Evolutionary conservation across 345 rosid species (phyloP).

Genomic region (Lepidium didymum): DNA sequence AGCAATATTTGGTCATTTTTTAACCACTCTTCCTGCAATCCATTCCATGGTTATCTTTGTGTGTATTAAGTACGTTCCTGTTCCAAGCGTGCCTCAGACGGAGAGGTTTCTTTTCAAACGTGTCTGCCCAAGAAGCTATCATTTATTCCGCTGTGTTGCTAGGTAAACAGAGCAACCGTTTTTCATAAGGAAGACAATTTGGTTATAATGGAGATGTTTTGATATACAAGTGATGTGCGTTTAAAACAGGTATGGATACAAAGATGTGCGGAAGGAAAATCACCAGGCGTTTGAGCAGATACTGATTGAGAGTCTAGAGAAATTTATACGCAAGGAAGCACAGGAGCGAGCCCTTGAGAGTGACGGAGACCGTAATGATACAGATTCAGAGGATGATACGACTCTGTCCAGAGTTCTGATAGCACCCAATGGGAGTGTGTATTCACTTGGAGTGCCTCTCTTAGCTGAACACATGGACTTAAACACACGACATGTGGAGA

Average conservation of each 20-base stretch:
- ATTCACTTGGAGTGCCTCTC: slow-evolving; percentile 81
- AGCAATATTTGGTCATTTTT: slow-evolving; percentile 91
- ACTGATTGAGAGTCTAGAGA: slow-evolving; percentile 95
- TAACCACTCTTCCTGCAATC: slow-evolving; percentile 94
- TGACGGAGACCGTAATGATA: slow-evolving; percentile 63
- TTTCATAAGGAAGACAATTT: neutral
- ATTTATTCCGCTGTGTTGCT: slow-evolving; percentile 93
- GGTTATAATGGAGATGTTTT: neutral
- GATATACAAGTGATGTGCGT: neutral
- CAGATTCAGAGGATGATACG: slow-evolving; percentile 55
- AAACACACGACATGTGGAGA: slow-evolving; percentile 34
- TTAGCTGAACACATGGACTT: slow-evolving; percentile 51
- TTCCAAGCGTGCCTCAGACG: slow-evolving; percentile 85
- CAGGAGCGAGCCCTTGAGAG: slow-evolving; percentile 90
- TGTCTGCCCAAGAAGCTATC: slow-evolving; percentile 82
- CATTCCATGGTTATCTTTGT: slow-evolving; percentile 98
- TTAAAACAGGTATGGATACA: slow-evolving; percentile 80
- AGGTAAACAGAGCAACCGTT: slow-evolving; percentile 43
- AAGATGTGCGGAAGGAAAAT: slow-evolving; percentile 91
- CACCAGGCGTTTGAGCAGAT: slow-evolving; percentile 95
- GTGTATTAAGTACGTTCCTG: slow-evolving; percentile 92
- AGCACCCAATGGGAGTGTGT: slow-evolving; percentile 90
- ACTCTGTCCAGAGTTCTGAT: slow-evolving; percentile 55
- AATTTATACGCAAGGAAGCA: slow-evolving; percentile 89
- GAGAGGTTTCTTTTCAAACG: slow-evolving; percentile 96